These are phyloP conservation scores for Aspergillus nomiae DNA, from an alignment of 2,329 filamentous ascomycete genomes.

Conservation along the genomic window DNA sequence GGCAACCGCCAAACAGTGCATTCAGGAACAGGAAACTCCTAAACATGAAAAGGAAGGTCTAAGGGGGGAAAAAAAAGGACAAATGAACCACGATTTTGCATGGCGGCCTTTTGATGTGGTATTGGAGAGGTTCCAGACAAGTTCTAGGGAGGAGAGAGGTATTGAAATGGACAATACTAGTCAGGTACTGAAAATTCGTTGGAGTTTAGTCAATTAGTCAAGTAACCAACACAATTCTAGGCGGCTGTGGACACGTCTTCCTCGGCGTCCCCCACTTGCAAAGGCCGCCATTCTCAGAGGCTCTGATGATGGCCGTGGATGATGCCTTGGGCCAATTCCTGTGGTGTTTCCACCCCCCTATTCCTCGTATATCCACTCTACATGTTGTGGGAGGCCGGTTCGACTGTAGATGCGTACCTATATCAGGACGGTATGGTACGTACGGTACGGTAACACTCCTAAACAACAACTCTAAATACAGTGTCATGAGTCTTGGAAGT, in stretches of 20 bases:
- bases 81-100: background rate
- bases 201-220: background rate
- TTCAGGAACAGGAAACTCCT: conserved; percentile 30
- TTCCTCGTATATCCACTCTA: conserved; percentile 1
- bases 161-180: background rate
- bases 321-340: conserved; percentile 6
- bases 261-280: conserved; percentile 5
- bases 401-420: background rate
- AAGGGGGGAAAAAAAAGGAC: conserved; percentile 3
- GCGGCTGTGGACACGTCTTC: conserved; percentile 5
- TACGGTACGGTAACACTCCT: conserved; percentile 5
- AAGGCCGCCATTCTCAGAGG: conserved; percentile 13
- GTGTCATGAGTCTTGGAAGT: conserved; percentile 16
- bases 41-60: conserved; percentile 19
- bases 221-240: background rate
- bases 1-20: conserved; percentile 25
- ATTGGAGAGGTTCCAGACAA: conserved; percentile 13
- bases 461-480: conserved; percentile 4
- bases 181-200: background rate
- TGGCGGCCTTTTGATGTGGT: background rate
- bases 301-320: conserved; percentile 11
- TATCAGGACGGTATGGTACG: background rate
- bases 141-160: background rate
- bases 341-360: conserved; percentile 7
- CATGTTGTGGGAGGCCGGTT: conserved; percentile 1